Percentiles rank a stretch among this genome's conserved stretches.
Conservation (phyloP, 2,329 filamentous ascomycete genomes). For the Epichloe glyceriae region DNA sequence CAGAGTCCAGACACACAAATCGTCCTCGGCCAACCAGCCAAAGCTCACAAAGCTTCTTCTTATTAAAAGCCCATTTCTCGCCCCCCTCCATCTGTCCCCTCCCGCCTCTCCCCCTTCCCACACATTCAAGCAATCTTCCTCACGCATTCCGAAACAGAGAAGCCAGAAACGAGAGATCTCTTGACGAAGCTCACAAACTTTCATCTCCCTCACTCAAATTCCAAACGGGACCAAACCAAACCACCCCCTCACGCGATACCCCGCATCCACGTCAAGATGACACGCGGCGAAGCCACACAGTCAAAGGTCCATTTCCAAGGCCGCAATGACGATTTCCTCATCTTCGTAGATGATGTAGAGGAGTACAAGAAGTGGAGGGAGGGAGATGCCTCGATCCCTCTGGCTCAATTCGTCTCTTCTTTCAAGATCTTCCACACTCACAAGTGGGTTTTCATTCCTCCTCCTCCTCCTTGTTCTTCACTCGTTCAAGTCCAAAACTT, state of each 20-base stretch:
- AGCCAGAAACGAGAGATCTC: not conserved
- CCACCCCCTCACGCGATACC: not conserved
- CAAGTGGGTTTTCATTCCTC: constrained; percentile 48
- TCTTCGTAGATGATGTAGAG: constrained; percentile 46
- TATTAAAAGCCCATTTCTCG: not conserved
- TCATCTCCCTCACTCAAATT: not conserved
- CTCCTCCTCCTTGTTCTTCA: not conserved
- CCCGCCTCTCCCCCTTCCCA: not conserved
- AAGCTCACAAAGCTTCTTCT: not conserved
- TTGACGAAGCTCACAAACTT: not conserved
- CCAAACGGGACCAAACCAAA: not conserved
- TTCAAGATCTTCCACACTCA: constrained; percentile 88
- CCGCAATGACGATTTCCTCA: constrained; percentile 41
- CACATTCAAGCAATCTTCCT: too few species aligned
- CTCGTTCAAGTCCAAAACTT: not conserved
- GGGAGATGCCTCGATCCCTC: constrained; percentile 61
- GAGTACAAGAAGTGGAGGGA: constrained; percentile 65
- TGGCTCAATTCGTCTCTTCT: constrained; percentile 72
- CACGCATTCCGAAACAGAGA: too few species aligned
- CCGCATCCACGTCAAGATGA: constrained; percentile 35
- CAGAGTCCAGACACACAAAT: too few species aligned
- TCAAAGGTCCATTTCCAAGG: constrained; percentile 83
- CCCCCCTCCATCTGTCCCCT: not conserved
- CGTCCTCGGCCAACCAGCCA: not conserved
- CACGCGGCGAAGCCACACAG: constrained; percentile 56